Evolutionary conservation across 1,284 basidiomycete species (phyloP), one percentile per base, ranked within the genome.

Genomic region (Austroboletus novae-zelandiae): DNA sequence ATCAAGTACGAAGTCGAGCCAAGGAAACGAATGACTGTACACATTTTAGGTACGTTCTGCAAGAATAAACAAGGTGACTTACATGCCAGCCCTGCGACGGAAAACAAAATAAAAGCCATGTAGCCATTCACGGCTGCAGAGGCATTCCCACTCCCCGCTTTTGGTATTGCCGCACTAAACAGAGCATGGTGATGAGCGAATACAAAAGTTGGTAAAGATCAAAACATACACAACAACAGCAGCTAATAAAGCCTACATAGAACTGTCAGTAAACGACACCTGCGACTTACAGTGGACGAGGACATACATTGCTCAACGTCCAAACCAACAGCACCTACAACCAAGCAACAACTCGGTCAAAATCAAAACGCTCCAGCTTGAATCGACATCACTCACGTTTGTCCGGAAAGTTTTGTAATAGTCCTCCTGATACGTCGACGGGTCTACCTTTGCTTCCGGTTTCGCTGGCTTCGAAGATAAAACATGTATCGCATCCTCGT

Each of bases 331-430:
- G 68, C 2, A 93, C 87, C 72, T 74, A 55, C 11, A 47, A 46
- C 17, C 34, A 48, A 6, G 31, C 4, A 23, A 23, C 60, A 29
- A 36, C 42, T 50, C 25, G 53, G n/a, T 39, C 31, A 34, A 9
- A 45, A 51, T 40, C 23, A 2, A 9, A 1, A 31, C 23, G 13
- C 8, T 32, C 47, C 49, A 45, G 9, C 30, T 46, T 48, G 43
- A 51, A 62, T 13, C 20, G 17, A 7, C 5, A 50, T 66, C 67
- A 48, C 64, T 58, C 45, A 68, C 84, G 76, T 95, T 96, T 2
- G 94, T 96, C 58, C 94, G 80, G 71, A 96, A 93, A 30, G 79
- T 82, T 62, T 84, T 76, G 68, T 95, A 96, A 67, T 91, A 94
- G 72, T 97, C 94, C 66, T 94, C 91, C 68, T 94, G 87, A 57